Evolutionary conservation across 2,329 filamentous ascomycete species (phyloP).

Genomic region (Apiospora kogelbergensis): DNA sequence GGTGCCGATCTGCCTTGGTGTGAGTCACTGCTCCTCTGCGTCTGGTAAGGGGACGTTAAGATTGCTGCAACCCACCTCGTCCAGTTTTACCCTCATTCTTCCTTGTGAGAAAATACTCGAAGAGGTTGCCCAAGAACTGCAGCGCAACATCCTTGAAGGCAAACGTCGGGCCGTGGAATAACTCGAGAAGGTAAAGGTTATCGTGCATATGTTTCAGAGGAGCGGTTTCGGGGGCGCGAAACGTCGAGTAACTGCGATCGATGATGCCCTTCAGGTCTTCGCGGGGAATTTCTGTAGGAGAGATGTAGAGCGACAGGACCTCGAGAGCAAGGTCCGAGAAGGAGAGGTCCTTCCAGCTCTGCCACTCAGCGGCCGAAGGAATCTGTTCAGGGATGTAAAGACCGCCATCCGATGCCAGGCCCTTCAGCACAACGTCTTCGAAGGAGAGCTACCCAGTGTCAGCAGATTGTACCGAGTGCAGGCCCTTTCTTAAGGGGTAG

Average conservation of each 20-base stretch:
- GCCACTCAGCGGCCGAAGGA: slow-evolving; percentile 57
- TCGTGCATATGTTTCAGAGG: slow-evolving; percentile 77
- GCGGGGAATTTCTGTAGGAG: slow-evolving; percentile 75
- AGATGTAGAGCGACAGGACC: slow-evolving; percentile 87
- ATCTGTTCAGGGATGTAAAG: slow-evolving; percentile 87
- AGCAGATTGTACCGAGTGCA: slow-evolving; percentile 11
- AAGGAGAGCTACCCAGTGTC: slow-evolving; percentile 69
- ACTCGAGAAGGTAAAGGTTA: slow-evolving; percentile 83
- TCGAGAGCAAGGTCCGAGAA: slow-evolving; percentile 82
- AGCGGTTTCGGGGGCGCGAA: slow-evolving; percentile 75
- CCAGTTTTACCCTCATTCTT: slow-evolving; percentile 70
- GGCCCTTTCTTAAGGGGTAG: slow-evolving; percentile 14
- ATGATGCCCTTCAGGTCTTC: slow-evolving; percentile 82
- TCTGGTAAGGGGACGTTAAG: neutral
- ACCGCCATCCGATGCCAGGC: slow-evolving; percentile 81
- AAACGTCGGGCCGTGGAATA: slow-evolving; percentile 95
- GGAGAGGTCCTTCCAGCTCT: slow-evolving; percentile 74
- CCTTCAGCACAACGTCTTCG: slow-evolving; percentile 87
- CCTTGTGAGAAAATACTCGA: slow-evolving; percentile 80
- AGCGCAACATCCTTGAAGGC: slow-evolving; percentile 95
- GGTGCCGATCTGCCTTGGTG: slow-evolving; percentile 61
- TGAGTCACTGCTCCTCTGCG: slow-evolving; percentile 28
- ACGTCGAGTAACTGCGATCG: slow-evolving; percentile 82
- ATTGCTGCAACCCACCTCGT: slow-evolving; percentile 36
- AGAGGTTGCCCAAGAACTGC: slow-evolving; percentile 94